Evolutionary conservation across 2,329 filamentous ascomycete species (phyloP).

Genomic region (Daldinia sp.): DNA sequence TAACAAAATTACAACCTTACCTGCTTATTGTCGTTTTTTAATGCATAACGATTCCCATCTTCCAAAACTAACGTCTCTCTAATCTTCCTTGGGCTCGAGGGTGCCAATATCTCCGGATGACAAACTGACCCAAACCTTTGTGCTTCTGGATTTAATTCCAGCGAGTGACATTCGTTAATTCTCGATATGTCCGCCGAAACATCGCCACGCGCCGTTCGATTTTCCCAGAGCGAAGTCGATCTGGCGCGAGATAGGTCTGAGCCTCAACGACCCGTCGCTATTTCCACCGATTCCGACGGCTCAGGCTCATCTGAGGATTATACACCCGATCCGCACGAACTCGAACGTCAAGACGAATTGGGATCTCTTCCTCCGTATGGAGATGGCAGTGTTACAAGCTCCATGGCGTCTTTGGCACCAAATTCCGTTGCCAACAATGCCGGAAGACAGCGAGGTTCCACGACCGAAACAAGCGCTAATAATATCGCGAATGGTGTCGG

Average conservation of each 20-base stretch:
- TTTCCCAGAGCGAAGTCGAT: slow-evolving; percentile 60
- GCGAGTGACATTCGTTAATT: slow-evolving; percentile 30
- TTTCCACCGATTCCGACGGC: slow-evolving; percentile 57
- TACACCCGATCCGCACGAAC: slow-evolving; percentile 55
- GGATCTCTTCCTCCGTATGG: slow-evolving; percentile 55
- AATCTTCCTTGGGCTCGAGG: background rate
- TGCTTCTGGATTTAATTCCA: slow-evolving; percentile 38
- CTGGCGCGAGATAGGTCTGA: slow-evolving; percentile 55
- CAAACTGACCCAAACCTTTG: slow-evolving; percentile 13
- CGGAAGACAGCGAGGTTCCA: slow-evolving; percentile 51
- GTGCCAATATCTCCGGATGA: slow-evolving; percentile 26
- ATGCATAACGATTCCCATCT: background rate
- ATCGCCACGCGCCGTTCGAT: slow-evolving; percentile 65
- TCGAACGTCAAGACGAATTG: slow-evolving; percentile 60
- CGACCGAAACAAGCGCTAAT: slow-evolving; percentile 41
- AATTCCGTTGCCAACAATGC: slow-evolving; percentile 54
- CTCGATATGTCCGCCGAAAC: slow-evolving; percentile 52
- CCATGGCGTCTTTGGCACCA: slow-evolving; percentile 54
- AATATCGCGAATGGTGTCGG: slow-evolving; percentile 45
- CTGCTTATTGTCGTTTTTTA: slow-evolving; percentile 27
- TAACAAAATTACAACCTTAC: slow-evolving; percentile 6
- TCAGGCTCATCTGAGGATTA: slow-evolving; percentile 58
- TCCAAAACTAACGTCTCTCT: background rate
- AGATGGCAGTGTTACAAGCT: slow-evolving; percentile 53
- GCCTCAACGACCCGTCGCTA: slow-evolving; percentile 49